A percentile compares a stretch with the other conserved stretches of the same genome.
Evolutionary conservation across 2,329 filamentous ascomycete species (phyloP).

Genomic region (Ceratocystis diversiconidia): DNA sequence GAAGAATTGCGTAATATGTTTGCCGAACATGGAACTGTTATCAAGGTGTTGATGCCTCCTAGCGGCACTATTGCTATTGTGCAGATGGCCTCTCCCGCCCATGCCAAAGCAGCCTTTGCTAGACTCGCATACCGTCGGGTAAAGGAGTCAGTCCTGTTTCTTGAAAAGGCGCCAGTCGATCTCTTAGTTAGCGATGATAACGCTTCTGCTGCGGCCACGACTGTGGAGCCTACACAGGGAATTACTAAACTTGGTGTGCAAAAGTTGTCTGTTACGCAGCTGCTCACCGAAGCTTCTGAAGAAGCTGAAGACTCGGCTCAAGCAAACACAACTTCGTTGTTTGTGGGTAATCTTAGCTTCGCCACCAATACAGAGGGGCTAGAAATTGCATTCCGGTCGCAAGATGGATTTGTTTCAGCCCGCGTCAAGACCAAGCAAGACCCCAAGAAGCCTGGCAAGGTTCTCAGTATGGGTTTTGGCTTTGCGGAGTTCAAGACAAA

Average conservation of each 20-base stretch:
- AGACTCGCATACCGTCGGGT: constrained; percentile 79
- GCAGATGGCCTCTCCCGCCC: constrained; percentile 64
- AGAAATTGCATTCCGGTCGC: constrained; percentile 59
- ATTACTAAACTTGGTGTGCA: constrained; percentile 31
- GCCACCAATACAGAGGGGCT: constrained; percentile 65
- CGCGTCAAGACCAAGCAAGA: constrained; percentile 87
- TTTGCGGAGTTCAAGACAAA: constrained; percentile 80
- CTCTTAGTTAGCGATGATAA: constrained; percentile 41
- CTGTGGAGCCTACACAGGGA: constrained; percentile 24
- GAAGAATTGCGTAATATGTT: constrained; percentile 71
- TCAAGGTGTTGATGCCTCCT: constrained; percentile 78
- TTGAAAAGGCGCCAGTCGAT: constrained; percentile 83
- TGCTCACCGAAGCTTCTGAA: constrained; percentile 48
- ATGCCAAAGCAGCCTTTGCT: constrained; percentile 72
- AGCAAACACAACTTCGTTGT: constrained; percentile 56
- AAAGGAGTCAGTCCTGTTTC: constrained; percentile 78
- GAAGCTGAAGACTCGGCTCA: constrained; percentile 34
- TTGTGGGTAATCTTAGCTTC: constrained; percentile 90
- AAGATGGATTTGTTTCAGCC: constrained; percentile 81
- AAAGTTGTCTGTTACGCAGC: constrained; percentile 49
- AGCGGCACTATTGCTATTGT: constrained; percentile 88
- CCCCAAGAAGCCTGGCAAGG: constrained; percentile 74
- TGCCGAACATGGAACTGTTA: constrained; percentile 70
- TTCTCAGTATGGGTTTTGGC: constrained; percentile 92
- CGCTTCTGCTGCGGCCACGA: constrained; percentile 19